Evolutionary conservation across 2,329 filamentous ascomycete species (phyloP).

Genomic region (Seiridium cupressi): DNA sequence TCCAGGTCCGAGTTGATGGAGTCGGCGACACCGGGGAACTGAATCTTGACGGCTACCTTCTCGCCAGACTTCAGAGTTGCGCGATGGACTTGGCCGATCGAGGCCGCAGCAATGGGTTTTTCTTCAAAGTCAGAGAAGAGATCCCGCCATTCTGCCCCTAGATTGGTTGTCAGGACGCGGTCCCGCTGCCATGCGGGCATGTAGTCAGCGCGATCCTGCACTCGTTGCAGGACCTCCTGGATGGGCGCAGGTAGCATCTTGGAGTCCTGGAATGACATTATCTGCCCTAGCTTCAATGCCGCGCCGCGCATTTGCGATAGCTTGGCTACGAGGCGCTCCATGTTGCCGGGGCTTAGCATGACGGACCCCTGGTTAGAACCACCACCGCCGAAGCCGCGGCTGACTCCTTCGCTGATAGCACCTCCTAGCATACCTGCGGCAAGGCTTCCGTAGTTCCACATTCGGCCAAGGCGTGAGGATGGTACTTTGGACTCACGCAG

Average conservation of each 20-base stretch:
- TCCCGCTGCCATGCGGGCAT: conserved; percentile 95
- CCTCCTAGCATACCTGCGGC: conserved; percentile 95
- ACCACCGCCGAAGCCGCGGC: conserved; percentile 72
- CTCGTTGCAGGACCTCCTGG: conserved; percentile 85
- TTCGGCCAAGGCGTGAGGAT: conserved; percentile 77
- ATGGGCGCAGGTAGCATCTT: conserved; percentile 90
- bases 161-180: conserved; percentile 73
- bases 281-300: conserved; percentile 94
- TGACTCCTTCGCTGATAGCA: conserved; percentile 80
- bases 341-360: conserved; percentile 84
- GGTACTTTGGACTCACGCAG: conserved; percentile 89
- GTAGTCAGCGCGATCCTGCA: conserved; percentile 95
- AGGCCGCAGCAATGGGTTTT: conserved; percentile 88
- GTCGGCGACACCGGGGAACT: conserved; percentile 93
- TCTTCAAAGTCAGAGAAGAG: conserved; percentile 86
- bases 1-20: conserved; percentile 96
- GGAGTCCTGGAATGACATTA: conserved; percentile 97
- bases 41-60: conserved; percentile 89
- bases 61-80: conserved; percentile 74
- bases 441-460: conserved; percentile 94
- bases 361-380: conserved; percentile 68
- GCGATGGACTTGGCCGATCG: conserved; percentile 93
- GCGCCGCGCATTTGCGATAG: conserved; percentile 95
- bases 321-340: conserved; percentile 89
- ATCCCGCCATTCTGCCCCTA: conserved; percentile 81